phyloP scores from a whole-genome alignment of 495 filamentous ascomycete genomes.

The Aspergillus ellipticus region DNA sequence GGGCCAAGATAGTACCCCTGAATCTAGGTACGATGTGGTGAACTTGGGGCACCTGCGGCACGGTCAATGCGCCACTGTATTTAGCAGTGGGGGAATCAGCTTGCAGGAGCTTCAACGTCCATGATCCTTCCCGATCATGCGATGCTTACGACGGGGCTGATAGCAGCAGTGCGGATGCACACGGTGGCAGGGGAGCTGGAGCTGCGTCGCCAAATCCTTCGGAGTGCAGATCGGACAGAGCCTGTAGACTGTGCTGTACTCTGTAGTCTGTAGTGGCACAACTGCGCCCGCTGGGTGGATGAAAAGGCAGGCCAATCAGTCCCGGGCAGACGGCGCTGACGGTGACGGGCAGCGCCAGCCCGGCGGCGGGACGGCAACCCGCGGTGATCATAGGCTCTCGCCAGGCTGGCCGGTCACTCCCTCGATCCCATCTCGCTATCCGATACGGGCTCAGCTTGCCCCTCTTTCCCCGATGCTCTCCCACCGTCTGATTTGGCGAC shows the following conservation, averaged over 20 bases:
- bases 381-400: constrained; percentile 14
- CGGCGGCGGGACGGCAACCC: constrained; percentile 8
- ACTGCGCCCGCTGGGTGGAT: too few species aligned
- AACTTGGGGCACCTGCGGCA: background rate
- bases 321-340: constrained; percentile 2
- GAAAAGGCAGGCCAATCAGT: constrained; percentile 9
- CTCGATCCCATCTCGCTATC: background rate
- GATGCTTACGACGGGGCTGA: background rate
- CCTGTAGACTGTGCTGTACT: too few species aligned
- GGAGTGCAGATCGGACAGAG: too few species aligned
- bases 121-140: background rate
- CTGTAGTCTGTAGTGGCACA: too few species aligned
- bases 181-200: too few species aligned
- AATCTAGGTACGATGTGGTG: background rate
- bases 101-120: background rate
- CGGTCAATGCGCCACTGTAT: background rate
- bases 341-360: constrained; percentile 9
- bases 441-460: background rate
- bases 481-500: constrained; percentile 2
- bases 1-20: too few species aligned
- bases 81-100: background rate
- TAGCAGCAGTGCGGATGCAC: too few species aligned
- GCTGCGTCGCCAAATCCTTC: too few species aligned
- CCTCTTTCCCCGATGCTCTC: background rate
- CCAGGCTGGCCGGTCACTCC: background rate